Percentiles rank a stretch among this genome's conserved stretches.
Conservation (phyloP, 495 filamentous ascomycete species). For the Hyaloscypha bicolor region DNA sequence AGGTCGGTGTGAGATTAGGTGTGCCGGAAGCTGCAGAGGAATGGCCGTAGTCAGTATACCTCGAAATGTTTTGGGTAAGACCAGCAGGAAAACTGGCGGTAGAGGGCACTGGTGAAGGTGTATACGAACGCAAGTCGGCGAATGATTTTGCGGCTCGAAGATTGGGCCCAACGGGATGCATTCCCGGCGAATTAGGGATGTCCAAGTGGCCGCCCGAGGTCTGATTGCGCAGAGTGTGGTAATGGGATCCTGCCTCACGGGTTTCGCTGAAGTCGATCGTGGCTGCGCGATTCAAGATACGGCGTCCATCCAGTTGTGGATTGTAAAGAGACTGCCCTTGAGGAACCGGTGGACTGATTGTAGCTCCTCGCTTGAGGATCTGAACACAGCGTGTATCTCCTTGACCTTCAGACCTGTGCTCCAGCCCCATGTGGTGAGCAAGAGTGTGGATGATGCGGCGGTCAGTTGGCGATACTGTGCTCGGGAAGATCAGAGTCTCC, state of each 20-base stretch:
- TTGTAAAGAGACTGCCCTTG: conserved; percentile 56
- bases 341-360: conserved; percentile 63
- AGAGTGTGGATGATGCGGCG: conserved; percentile 90
- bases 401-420: conserved; percentile 83
- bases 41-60: conserved; percentile 57
- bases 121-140: conserved; percentile 92
- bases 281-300: conserved; percentile 86
- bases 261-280: conserved; percentile 98
- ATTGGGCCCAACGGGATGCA: conserved; percentile 59
- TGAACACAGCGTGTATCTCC: conserved; percentile 86
- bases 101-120: conserved; percentile 89
- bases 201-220: conserved; percentile 71
- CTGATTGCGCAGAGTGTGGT: conserved; percentile 75
- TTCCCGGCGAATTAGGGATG: conserved; percentile 76
- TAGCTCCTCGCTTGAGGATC: conserved; percentile 68
- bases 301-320: conserved; percentile 63
- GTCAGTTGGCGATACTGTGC: conserved; percentile 76
- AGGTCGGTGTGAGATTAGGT: conserved; percentile 75
- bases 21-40: conserved; percentile 59
- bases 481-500: conserved; percentile 82
- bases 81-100: conserved; percentile 82
- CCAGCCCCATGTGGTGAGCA: conserved; percentile 91
- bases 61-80: conserved; percentile 63
- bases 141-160: conserved; percentile 97
- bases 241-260: conserved; percentile 65